Evolutionary conservation across 2,329 filamentous ascomycete genomes (phyloP), one percentile per base, ranked within the genome.

Genomic region (Fusarium redolens): DNA sequence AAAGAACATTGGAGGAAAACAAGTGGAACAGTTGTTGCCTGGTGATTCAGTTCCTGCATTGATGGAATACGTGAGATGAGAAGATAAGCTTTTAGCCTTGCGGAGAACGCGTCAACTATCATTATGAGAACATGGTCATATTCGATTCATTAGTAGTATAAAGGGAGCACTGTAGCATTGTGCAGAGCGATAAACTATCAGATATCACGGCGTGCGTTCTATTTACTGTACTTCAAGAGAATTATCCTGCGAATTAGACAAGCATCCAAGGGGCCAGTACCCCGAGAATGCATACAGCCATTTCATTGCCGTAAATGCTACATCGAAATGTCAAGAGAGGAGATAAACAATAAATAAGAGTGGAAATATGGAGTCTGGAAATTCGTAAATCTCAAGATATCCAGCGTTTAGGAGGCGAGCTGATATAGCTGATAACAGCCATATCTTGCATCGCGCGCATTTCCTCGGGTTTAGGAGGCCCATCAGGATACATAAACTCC

Each of bases 221-320:
- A 18, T 25, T 22, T 14, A 1, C 7, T 18, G 10, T 35, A 0
- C 30, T 13, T 7, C 11, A 7, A 33, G n/a, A 4, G 4, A 4
- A 0, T 1, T 2, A 22, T 22, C 15, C 15, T 33, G 4, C 0
- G 9, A 10, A 18, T 13, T 33, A 0, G 4, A 5, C 13, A 5
- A 15, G 7, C 12, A 1, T 47, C 1, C 8, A 10, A 30, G 9
- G 3, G 4, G 20, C 10, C 17, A 11, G 41, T 25, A 7, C 2
- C 7, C 11, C 4, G 17, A 45, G 10, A 18, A 7, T 25, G 22
- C 7, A 44, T 8, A 12, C 1, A 22, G 6, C 22, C 11, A 15
- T 30, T n/a, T 14, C 6, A 3, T 30, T 11, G 9, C 13, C 6
- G 14, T 4, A n/a, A n/a, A 8, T 30, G 6, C 4, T 50, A 17